Base-by-base conservation (phyloP, 1,139 yeast genomes). In the Pichia sp. region DNA sequence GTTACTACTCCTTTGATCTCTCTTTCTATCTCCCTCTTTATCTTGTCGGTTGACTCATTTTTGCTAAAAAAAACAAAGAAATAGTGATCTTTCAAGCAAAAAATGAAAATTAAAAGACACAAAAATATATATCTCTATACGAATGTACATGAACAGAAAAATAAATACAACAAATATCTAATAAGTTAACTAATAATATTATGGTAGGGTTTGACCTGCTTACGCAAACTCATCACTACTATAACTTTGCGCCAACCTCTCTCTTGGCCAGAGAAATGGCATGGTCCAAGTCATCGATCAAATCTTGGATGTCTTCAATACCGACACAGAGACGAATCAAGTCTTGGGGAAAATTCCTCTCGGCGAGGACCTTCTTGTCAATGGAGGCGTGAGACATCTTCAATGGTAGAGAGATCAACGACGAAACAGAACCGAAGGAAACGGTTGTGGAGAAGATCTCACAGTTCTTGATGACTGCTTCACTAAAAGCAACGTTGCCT, bases 321-420 rank as follows among this genome's bases (percentile, higher is more conserved):
- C 97, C 97, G 53, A 91, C 85, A 69, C 97, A 91, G 57, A 91
- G 78, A 64, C 97, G 79, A 64, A 91, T 84, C 66, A 91, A 76
- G 69, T 92, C 97, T 71, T 91, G 97, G 2, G 97, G 97, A 73
- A 91, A 84, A 44, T 85, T 90, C 67, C 97, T 80, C 70, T 87
- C 96, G 57, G 85, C 84, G 69, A 97, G 80, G 8, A 91, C 85
- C 65, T 87, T 83, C 42, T 91, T 86, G 66, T 90, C 97, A 61
- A 92, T 91, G 6, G 96, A 85, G n/a, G 97, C 97, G 68, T 91
- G 97, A 2, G 96, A 88, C 97, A 91, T 91, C 70, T 83, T 83
- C 71, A 97, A 89, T 12, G 97, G 97, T 86, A 91, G 81, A 49
- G 95, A 87, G 57, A 92, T 89, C 65, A 92, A 77, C 20, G 96